Evolutionary conservation across 2,329 filamentous ascomycete species (phyloP).

Genomic region (Chaetomiaceae sp.): DNA sequence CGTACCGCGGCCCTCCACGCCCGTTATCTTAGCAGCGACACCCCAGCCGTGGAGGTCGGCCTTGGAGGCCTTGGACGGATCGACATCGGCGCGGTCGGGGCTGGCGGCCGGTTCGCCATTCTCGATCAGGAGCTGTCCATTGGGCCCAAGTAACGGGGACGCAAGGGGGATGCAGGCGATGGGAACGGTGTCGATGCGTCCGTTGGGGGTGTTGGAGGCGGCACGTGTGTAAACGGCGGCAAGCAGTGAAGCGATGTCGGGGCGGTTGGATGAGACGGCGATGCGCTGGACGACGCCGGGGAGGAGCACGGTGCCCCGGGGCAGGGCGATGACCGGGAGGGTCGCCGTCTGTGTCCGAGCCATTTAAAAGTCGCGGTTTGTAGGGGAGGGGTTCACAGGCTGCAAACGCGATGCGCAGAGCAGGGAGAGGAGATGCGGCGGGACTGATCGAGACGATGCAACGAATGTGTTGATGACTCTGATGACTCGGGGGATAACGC

Average conservation of each 20-base stretch:
- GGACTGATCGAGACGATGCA: neutral
- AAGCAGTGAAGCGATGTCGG: conserved; percentile 84
- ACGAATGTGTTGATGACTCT: no score
- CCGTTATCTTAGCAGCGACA: conserved; percentile 72
- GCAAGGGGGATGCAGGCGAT: conserved; percentile 84
- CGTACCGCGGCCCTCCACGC: conserved; percentile 69
- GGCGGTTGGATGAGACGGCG: conserved; percentile 70
- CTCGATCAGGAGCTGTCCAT: conserved; percentile 72
- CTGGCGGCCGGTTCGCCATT: conserved; percentile 53
- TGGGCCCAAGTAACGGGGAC: conserved; percentile 66
- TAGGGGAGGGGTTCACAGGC: neutral
- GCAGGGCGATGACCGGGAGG: conserved; percentile 77
- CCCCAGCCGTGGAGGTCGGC: conserved; percentile 79
- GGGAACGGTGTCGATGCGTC: conserved; percentile 63
- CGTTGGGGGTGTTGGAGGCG: conserved; percentile 60
- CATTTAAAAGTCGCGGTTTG: conserved; percentile 22
- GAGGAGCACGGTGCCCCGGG: conserved; percentile 74
- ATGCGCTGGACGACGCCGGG: conserved; percentile 84
- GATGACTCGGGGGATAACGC: no score
- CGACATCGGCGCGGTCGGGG: conserved; percentile 44
- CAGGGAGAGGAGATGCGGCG: neutral
- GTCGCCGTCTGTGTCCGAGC: conserved; percentile 39
- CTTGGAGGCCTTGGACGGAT: conserved; percentile 57
- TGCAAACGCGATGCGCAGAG: neutral
- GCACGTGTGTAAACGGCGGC: conserved; percentile 78